These are phyloP conservation scores for Saccharomyces hybrid DNA, from an alignment of 1,139 yeast species.

Conservation along the genomic window DNA sequence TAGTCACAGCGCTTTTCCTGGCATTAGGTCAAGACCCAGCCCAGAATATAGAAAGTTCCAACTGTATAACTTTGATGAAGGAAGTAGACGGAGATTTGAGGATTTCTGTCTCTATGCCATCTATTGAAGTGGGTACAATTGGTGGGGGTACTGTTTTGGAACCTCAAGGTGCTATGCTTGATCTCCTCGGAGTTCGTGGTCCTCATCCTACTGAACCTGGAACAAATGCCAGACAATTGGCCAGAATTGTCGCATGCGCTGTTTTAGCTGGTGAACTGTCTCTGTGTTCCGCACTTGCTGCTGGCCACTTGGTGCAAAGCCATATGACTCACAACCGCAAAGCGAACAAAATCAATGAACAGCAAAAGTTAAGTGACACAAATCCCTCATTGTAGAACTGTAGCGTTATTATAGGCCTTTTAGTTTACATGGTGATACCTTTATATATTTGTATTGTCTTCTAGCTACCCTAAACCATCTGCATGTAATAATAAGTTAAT, in stretches of 20 bases:
- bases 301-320: conserved; percentile 94
- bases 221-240: conserved; percentile 86
- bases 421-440: neutral
- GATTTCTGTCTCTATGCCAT: conserved; percentile 95
- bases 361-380: neutral
- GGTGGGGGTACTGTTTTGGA: conserved; percentile 98
- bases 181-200: conserved; percentile 86
- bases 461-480: too few species aligned
- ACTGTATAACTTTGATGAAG: conserved; percentile 92
- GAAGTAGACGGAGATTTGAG: conserved; percentile 74
- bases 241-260: conserved; percentile 88
- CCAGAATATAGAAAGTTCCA: conserved; percentile 92
- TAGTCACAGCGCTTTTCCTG: conserved; percentile 85
- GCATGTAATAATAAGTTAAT: too few species aligned
- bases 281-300: conserved; percentile 89
- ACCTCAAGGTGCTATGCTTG: conserved; percentile 95
- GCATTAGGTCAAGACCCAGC: conserved; percentile 99
- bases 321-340: conserved; percentile 94
- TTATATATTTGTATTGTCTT: too few species aligned
- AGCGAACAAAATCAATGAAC: neutral
- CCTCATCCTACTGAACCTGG: conserved; percentile 96
- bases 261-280: conserved; percentile 95
- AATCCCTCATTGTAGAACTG: conserved; percentile 6
- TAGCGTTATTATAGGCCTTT: neutral
- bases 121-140: conserved; percentile 95